phyloP scores from a whole-genome alignment of 2,329 filamentous ascomycete genomes.

The Colletotrichum tofieldiae region DNA sequence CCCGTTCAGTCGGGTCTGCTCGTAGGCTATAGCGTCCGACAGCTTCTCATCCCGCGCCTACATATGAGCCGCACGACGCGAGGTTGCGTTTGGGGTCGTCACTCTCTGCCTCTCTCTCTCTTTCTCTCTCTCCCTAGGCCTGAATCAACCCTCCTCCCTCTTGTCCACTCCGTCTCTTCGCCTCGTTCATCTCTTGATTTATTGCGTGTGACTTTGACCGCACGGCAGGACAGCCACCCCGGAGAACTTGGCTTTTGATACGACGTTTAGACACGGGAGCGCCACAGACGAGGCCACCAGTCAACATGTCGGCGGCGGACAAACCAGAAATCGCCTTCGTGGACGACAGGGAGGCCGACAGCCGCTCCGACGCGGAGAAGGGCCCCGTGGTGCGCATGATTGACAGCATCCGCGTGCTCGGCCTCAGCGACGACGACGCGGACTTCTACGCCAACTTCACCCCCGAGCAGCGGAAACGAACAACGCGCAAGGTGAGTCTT shows the following conservation, averaged over 20 bases:
- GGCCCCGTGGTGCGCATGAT: slow-evolving; percentile 45
- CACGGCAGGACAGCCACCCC: background rate
- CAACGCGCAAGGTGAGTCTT: slow-evolving; percentile 47
- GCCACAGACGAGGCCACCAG: background rate
- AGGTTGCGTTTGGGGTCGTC: background rate
- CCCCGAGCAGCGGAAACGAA: slow-evolving; percentile 46
- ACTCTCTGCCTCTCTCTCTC: background rate
- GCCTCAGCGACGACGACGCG: slow-evolving; percentile 48
- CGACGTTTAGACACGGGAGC: background rate
- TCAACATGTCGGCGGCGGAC: slow-evolving; percentile 36
- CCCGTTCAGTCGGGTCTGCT: background rate
- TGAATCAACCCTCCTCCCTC: slow-evolving; percentile 22
- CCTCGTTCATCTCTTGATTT: slow-evolving; percentile 9
- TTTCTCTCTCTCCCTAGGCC: slow-evolving; percentile 8
- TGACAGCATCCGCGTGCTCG: slow-evolving; percentile 50
- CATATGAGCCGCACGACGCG: slow-evolving; percentile 28
- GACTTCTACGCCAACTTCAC: slow-evolving; percentile 49
- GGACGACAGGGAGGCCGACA: slow-evolving; percentile 41
- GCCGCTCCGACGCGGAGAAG: slow-evolving; percentile 42
- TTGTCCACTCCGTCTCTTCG: background rate
- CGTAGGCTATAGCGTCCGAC: background rate
- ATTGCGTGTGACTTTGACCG: background rate
- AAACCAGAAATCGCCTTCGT: slow-evolving; percentile 48
- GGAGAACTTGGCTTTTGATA: background rate
- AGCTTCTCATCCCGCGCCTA: slow-evolving; percentile 5